Percentiles rank a stretch among this genome's conserved stretches.
Conservation (phyloP, 352 stramenopile genomes). For the Phytophthora crassamura region DNA sequence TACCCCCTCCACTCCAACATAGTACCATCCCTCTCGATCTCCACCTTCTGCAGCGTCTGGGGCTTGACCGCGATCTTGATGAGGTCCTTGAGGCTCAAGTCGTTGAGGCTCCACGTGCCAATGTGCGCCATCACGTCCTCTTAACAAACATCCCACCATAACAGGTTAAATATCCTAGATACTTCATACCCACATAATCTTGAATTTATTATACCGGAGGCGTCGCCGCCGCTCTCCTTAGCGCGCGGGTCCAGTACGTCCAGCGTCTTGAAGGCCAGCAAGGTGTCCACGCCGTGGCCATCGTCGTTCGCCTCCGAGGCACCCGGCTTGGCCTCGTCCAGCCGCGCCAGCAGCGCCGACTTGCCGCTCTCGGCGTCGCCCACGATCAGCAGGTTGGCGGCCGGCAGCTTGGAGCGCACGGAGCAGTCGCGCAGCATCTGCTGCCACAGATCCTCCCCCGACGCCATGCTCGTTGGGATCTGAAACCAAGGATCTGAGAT, state of each 20-base stretch:
- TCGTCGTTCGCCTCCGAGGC: slow-evolving; percentile 25
- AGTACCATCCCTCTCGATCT: neutral
- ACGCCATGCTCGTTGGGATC: slow-evolving; percentile 8
- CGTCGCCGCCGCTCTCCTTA: slow-evolving; percentile 55
- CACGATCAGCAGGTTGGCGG: slow-evolving; percentile 71
- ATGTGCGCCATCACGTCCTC: slow-evolving; percentile 84
- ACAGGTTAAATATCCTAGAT: neutral
- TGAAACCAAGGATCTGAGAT: too few species aligned
- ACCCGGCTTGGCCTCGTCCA: slow-evolving; percentile 50
- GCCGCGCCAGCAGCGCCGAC: slow-evolving; percentile 62
- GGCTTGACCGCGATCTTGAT: slow-evolving; percentile 72
- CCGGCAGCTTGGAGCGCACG: slow-evolving; percentile 76
- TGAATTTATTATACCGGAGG: slow-evolving; percentile 35
- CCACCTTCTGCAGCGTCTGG: slow-evolving; percentile 55
- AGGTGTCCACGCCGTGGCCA: slow-evolving; percentile 44
- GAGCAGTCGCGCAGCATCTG: slow-evolving; percentile 86
- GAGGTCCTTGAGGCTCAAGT: slow-evolving; percentile 71
- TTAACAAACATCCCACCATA: slow-evolving; percentile 11
- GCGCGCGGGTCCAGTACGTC: slow-evolving; percentile 72
- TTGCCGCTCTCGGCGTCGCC: slow-evolving; percentile 82
- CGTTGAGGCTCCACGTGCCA: slow-evolving; percentile 81
- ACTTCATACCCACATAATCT: neutral
- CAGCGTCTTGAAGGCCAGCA: slow-evolving; percentile 71
- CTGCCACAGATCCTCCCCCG: slow-evolving; percentile 73
- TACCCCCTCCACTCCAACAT: neutral